Percentiles rank a stretch among this genome's conserved stretches.
Evolutionary conservation across 1,139 yeast species (phyloP).

Genomic region (Diutina neorugosa): DNA sequence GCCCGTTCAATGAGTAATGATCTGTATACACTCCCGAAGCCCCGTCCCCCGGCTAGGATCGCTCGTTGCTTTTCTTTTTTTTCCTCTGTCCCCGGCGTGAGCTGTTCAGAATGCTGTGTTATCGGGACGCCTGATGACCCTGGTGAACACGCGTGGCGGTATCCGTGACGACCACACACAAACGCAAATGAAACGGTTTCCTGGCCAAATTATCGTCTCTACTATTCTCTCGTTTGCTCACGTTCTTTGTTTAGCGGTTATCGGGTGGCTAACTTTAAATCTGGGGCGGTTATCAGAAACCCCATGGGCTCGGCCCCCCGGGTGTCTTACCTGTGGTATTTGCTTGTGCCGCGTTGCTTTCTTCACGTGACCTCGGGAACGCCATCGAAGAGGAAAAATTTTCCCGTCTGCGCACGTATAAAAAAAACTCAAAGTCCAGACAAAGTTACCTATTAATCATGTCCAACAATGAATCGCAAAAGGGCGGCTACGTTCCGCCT

Average conservation of each 20-base stretch:
- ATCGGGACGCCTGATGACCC: neutral
- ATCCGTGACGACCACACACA: too few species aligned
- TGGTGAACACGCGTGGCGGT: neutral
- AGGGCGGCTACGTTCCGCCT: slow-evolving; percentile 52
- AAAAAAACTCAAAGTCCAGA: neutral
- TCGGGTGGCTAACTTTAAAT: neutral
- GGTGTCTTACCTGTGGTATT: neutral
- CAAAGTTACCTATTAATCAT: neutral
- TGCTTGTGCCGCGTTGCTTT: neutral
- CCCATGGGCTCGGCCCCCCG: neutral
- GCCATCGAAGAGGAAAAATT: neutral
- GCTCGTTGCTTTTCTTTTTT: neutral
- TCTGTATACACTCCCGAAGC: neutral
- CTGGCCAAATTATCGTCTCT: too few species aligned
- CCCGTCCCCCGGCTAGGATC: neutral
- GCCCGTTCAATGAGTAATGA: neutral
- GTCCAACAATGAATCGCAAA: slow-evolving; percentile 7
- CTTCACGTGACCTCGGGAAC: neutral
- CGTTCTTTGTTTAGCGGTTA: too few species aligned
- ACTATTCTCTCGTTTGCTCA: too few species aligned
- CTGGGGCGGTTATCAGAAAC: too few species aligned
- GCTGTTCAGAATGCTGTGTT: neutral
- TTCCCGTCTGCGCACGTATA: neutral
- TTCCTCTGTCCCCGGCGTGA: neutral
- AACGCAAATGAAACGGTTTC: too few species aligned